Evolutionary conservation across 176 grass and related monocot genomes (phyloP).

Genomic region (Puccinellia tenuiflora): DNA sequence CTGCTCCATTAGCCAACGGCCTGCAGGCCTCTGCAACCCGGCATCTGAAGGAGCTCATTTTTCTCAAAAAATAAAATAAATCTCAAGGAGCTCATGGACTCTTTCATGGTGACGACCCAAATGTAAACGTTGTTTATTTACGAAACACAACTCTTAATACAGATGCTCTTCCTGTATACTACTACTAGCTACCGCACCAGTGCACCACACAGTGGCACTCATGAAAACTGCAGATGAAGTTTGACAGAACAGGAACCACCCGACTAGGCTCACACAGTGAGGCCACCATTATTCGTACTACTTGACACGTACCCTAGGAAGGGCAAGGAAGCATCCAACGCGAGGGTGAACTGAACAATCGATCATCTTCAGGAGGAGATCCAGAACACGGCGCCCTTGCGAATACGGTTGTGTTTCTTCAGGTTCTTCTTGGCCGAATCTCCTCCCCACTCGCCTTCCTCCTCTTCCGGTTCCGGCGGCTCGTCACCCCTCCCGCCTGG

Average conservation of each 20-base stretch:
- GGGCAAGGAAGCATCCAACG: background rate
- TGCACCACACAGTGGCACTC: background rate
- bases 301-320: background rate
- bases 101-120: background rate
- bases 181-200: too few relatives aligned
- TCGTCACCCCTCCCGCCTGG: background rate
- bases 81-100: too few relatives aligned
- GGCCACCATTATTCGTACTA: conserved; percentile 14
- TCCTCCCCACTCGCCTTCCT: conserved; percentile 3
- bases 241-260: background rate
- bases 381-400: background rate
- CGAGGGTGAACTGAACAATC: background rate
- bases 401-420: background rate
- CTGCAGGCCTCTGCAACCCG: background rate
- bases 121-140: background rate
- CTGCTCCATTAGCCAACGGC: background rate
- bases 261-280: background rate
- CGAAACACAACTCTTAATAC: too few relatives aligned
- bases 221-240: background rate
- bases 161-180: background rate
- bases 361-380: background rate
- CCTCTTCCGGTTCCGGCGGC: background rate
- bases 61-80: too few relatives aligned
- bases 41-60: background rate
- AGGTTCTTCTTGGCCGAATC: background rate